Evolutionary conservation across 345 rosid species (phyloP), one percentile per base, ranked within the genome.

Genomic region (Eucalyptus lansdowneana): DNA sequence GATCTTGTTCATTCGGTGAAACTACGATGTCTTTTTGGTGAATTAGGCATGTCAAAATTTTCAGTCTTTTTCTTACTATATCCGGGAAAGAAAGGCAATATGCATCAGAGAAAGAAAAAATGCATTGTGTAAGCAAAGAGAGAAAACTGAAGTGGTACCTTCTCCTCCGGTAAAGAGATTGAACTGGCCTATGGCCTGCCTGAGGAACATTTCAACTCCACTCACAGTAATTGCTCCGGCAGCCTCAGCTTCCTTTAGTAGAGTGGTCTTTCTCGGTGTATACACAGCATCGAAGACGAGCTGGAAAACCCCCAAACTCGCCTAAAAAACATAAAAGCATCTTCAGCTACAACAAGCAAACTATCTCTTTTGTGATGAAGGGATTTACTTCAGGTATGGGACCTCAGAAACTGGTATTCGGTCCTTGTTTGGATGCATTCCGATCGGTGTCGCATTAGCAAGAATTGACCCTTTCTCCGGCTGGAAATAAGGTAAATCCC

Each of bases 191-290:
- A 93, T 89, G 76, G 96, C 96, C 87, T 95, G 97, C 56, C 95
- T 90, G 86, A 95, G 92, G 93, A 95, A 94, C 97, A 95, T 95
- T 89, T 95, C 97, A 47, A 93, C 94, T 47, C 96, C 97, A 54
- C 94, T 89, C 9, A 95, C 97, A 24, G 34, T 90, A 90, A 94
- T 92, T 44, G 95, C 95, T 56, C 96, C 96, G 3, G 94, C 94
- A 85, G 94, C 95, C 81, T 92, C 92, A 1, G 96, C 95, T 62
- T 94, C 95, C 90, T 92, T 93, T 14, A 95, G 89, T 14, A 94
- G 92, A 62, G 92, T 94, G 80, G 97, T 95, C 90, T 93, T 92
- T 88, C 94, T 93, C 2, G 97, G 96, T 72, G 91, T 93, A 89
- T 94, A 95, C 34, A 95, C 96, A 7, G 95, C 95, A 88, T 94